Percentiles rank a stretch among this genome's conserved stretches.
phyloP scores from a whole-genome alignment of 108 stramenopile genomes.

The Cyclotella atomus region DNA sequence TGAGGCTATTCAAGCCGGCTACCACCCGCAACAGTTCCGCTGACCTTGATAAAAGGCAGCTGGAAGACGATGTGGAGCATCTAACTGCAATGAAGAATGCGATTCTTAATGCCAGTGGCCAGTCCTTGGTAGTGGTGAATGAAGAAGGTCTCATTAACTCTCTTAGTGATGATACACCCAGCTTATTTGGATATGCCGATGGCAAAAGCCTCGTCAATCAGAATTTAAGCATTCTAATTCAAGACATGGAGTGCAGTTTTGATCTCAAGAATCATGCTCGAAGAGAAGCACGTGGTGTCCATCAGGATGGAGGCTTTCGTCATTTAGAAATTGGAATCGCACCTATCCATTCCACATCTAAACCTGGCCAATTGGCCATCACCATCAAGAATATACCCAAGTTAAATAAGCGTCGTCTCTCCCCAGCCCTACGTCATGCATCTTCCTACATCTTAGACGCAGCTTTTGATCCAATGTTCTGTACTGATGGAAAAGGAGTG shows the following conservation, averaged over 20 bases:
- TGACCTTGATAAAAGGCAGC: too few species aligned
- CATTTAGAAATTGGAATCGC: not conserved
- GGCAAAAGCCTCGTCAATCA: not conserved
- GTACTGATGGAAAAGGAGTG: conserved; percentile 17
- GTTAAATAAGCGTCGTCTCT: not conserved
- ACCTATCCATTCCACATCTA: not conserved
- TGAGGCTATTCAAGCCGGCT: too few species aligned
- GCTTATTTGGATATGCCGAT: not conserved
- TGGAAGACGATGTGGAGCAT: not conserved
- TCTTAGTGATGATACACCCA: not conserved
- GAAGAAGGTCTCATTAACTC: not conserved
- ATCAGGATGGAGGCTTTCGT: not conserved
- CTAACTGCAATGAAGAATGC: conserved; percentile 1
- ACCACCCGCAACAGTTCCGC: too few species aligned
- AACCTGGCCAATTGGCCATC: not conserved
- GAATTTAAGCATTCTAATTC: not conserved
- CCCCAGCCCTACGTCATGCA: not conserved
- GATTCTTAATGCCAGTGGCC: conserved; percentile 4
- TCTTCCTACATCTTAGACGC: conserved; percentile 16
- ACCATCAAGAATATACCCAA: not conserved
- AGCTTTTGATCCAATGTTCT: conserved; percentile 26
- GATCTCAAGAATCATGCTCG: not conserved
- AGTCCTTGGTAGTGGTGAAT: not conserved
- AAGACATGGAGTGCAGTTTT: not conserved
- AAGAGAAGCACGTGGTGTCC: conserved; percentile 9